Percentiles rank a stretch among this genome's conserved stretches.
Evolutionary conservation across 2,329 filamentous ascomycete species (phyloP).

Genomic region (Fusarium tuaranense): DNA sequence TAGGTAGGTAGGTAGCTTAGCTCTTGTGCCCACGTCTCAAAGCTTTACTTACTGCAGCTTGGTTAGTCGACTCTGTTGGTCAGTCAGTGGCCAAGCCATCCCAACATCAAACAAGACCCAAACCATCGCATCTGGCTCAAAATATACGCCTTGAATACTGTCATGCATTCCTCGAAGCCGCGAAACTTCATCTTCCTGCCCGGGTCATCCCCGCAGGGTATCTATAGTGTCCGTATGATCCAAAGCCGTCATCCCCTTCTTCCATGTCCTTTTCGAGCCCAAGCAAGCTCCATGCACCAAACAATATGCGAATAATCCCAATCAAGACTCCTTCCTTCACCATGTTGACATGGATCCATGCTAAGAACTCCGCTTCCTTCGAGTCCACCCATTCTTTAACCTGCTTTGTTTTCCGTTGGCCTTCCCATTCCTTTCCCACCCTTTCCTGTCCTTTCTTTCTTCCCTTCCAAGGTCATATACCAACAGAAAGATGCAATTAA

Average conservation of each 20-base stretch:
- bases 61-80: background rate
- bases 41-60: background rate
- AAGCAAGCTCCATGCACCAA: constrained; percentile 2
- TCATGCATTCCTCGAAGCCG: constrained; percentile 31
- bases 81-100: background rate
- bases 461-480: background rate
- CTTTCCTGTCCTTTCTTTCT: background rate
- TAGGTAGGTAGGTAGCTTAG: background rate
- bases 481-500: constrained; percentile 4
- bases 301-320: constrained; percentile 5
- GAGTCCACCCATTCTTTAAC: constrained; percentile 5
- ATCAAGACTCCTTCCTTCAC: constrained; percentile 11
- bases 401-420: background rate
- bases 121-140: background rate
- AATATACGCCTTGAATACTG: constrained; percentile 6
- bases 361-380: constrained; percentile 26
- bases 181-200: constrained; percentile 29
- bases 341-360: constrained; percentile 1
- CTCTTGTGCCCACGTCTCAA: background rate
- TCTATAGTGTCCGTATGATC: constrained; percentile 33
- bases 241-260: background rate
- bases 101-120: background rate
- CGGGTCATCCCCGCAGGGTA: constrained; percentile 30
- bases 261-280: background rate
- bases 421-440: background rate